These are phyloP conservation scores for Komagataella pseudopastoris DNA, from an alignment of 805 yeast species.

Conservation along the genomic window DNA sequence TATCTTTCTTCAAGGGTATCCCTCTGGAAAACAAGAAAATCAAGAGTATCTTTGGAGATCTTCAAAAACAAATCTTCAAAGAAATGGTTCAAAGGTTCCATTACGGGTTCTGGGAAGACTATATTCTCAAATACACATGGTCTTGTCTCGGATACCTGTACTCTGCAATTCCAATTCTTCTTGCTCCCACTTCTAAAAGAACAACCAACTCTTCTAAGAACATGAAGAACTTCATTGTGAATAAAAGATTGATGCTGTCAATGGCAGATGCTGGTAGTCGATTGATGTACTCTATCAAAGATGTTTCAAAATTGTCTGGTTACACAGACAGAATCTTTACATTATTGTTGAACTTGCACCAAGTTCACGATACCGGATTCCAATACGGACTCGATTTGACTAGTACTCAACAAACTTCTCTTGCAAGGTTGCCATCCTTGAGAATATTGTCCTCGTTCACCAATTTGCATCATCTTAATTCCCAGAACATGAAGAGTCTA, in stretches of 20 bases:
- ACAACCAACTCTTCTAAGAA: slow-evolving; percentile 32
- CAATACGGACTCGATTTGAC: slow-evolving; percentile 24
- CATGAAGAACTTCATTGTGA: slow-evolving; percentile 82
- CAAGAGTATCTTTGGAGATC: slow-evolving; percentile 37
- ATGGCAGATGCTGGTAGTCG: slow-evolving; percentile 93
- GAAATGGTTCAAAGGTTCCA: slow-evolving; percentile 44
- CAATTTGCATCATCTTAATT: slow-evolving; percentile 5
- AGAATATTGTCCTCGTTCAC: slow-evolving; percentile 8
- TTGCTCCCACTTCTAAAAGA: slow-evolving; percentile 22
- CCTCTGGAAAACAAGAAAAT: slow-evolving; percentile 62
- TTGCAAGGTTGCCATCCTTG: slow-evolving; percentile 7
- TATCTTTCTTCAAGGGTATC: slow-evolving; percentile 88
- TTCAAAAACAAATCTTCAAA: slow-evolving; percentile 22
- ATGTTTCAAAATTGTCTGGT: slow-evolving; percentile 82
- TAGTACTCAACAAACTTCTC: slow-evolving; percentile 13
- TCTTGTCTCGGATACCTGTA: slow-evolving; percentile 89
- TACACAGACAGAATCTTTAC: slow-evolving; percentile 78
- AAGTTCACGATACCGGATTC: slow-evolving; percentile 57
- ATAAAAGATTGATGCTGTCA: slow-evolving; percentile 80
- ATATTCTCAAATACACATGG: slow-evolving; percentile 84
- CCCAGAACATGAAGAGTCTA: slow-evolving; percentile 8
- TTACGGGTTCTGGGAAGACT: slow-evolving; percentile 72
- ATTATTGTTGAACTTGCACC: slow-evolving; percentile 63
- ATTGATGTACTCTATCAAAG: slow-evolving; percentile 88
- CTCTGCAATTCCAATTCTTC: slow-evolving; percentile 78